Base-by-base conservation (phyloP, 78 protist species). In the Chrysochromulina tobinii region DNA sequence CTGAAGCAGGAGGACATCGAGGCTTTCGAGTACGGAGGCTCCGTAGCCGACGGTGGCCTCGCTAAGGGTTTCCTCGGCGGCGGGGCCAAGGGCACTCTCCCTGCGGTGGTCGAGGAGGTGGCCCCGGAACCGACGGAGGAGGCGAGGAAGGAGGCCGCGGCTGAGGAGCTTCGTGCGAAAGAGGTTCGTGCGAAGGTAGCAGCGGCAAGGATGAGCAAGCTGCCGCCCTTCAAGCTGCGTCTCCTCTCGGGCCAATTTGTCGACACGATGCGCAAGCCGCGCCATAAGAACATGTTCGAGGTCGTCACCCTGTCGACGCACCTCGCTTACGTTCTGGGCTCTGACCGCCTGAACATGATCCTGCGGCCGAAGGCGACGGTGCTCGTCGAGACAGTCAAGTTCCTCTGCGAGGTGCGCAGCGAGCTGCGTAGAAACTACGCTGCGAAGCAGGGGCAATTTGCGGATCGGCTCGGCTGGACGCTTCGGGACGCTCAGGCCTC, bases 401-500 rank as follows among this genome's bases (percentile, higher is more conserved):
- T 88, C 91, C 25, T 88, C 54, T 21, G 53, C 48, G 79, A 88
- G 50, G 15, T 59, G 27, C n/a, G 55, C 85, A 69, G 50, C 73
- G 84, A 68, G 27, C 48, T 67, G n/a, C 69, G 89, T 9, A 1
- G 25, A 58, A 75, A n/a, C 20, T 59, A 25, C 89, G 66, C 27
- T 75, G 53, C 50, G 12, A 58, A n/a, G 58, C 79, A 5, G 55
- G 0, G 3, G 53, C 6, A 11, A 9, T 38, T 3, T 53, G 17
- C 81, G 5, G 53, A 7, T 5, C 14, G 53, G 8, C 53, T 25
- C 81, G 48, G 14, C 54, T 7, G n/a, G 38, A 9, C 81, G 3
- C 12, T 53, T 5, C 38, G 64, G 12, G 64, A 72, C 18, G 2
- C 55, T 27, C 54, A 53, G 12, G 55, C 6, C 18, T 11, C 48